Base-by-base conservation (phyloP, 2,329 filamentous ascomycete species). In the Xylaria hypoxylon region DNA sequence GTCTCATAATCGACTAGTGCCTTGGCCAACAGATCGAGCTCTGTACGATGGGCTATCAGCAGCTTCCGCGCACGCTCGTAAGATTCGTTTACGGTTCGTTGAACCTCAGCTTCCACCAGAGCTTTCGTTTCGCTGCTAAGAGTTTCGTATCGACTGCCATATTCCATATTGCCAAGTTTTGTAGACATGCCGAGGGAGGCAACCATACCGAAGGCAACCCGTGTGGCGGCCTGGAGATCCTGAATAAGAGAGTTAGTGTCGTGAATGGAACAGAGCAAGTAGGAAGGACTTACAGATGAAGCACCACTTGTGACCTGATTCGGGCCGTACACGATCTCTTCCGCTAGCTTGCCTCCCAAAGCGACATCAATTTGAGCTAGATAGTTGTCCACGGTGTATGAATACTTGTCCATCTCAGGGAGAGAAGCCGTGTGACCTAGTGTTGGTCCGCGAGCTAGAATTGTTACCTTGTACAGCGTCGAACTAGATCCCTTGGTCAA, bases 1-100 rank as follows among this genome's bases (percentile, higher is more conserved):
- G 94, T 97, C 83, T 99, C 96, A 79, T 97, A 98, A 79, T 97
- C 90, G 38, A 99, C 89, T 10, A 99, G 85, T 5, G 94, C 96
- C 75, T 94, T 90, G 31, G 96, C 95, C 10, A 99, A 83, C 11
- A 93, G 84, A 74, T 99, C 95, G 7, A 99, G 86, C 79, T 97
- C 95, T 65, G 91, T 90, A 62, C 94, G 89, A 78, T 92, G 93
- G 40, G 88, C 86, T 1, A 86, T 87, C 52, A 99, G 81, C 4
- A 98, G 84, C 52, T 87, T 86, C 51, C 84, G 81, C 47, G 94
- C 93, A 40, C 94, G 91, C 62, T 87, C 84, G 68, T 93, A 91
- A 17, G 91, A 92, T 75, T 96, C 94, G 73, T 94, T 91, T 48
- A 98, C 86, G 15, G 96, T 85, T 52, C 90, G 89, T 64, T 94